phyloP scores from a whole-genome alignment of 495 filamentous ascomycete genomes.

The Durotheca rogersii region DNA sequence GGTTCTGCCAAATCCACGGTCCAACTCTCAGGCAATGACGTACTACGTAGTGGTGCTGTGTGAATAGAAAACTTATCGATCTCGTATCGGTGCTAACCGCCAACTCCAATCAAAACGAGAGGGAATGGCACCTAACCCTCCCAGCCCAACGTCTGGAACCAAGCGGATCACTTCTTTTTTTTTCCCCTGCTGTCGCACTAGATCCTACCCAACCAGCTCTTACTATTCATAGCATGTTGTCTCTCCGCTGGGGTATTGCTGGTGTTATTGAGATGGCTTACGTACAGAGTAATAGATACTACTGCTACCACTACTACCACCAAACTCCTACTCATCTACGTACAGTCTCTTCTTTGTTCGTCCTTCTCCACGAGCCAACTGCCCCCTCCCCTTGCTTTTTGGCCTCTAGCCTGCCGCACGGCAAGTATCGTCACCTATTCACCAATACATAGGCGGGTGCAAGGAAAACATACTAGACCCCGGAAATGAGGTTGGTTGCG shows the following conservation, averaged over 20 bases:
- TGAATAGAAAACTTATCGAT: too few relatives aligned
- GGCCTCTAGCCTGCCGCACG: conserved; percentile 13
- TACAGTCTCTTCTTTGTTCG: conserved; percentile 20
- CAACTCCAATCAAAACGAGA: not conserved
- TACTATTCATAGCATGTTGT: conserved; percentile 1
- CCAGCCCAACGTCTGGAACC: not conserved
- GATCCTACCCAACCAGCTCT: not conserved
- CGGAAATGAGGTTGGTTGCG: not conserved
- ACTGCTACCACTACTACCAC: conserved; percentile 17
- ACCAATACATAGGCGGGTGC: conserved; percentile 9
- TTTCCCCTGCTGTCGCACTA: too few relatives aligned
- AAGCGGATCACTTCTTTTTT: not conserved
- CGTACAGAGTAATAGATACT: conserved; percentile 22
- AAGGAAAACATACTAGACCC: conserved; percentile 17
- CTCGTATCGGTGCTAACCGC: not conserved
- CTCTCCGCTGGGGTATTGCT: conserved; percentile 8
- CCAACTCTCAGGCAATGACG: too few relatives aligned
- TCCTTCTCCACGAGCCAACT: conserved; percentile 4
- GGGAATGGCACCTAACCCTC: not conserved
- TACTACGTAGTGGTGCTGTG: too few relatives aligned
- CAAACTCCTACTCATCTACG: too few relatives aligned
- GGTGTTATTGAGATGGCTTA: conserved; percentile 19
- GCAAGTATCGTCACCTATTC: conserved; percentile 14
- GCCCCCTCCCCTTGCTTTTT: not conserved
- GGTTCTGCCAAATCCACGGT: too few relatives aligned